phyloP scores from a whole-genome alignment of 2,329 filamentous ascomycete genomes.

The Hymenoscyphus occultus region DNA sequence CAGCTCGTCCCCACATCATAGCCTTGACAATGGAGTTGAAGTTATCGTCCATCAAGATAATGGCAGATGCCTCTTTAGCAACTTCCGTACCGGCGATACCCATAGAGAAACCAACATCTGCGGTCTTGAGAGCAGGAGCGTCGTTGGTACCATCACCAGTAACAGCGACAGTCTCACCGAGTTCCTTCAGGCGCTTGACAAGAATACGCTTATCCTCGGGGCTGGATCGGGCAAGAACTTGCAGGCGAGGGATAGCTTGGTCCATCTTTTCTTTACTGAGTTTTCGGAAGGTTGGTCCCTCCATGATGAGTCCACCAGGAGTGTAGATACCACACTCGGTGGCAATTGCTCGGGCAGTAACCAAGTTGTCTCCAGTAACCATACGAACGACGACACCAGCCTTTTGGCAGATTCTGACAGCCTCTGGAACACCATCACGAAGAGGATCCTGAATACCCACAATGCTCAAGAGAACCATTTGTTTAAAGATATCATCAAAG shows the following conservation, averaged over 20 bases:
- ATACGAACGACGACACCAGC: conserved; percentile 71
- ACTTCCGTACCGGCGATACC: conserved; percentile 65
- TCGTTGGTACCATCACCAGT: conserved; percentile 67
- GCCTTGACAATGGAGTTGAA: conserved; percentile 62
- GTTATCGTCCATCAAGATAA: conserved; percentile 62
- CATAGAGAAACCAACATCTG: conserved; percentile 67
- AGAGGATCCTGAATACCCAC: conserved; percentile 76
- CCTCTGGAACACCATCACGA: conserved; percentile 62
- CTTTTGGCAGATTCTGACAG: conserved; percentile 63
- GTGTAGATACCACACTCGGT: conserved; percentile 63
- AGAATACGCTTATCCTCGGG: conserved; percentile 68
- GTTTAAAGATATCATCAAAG: conserved; percentile 65
- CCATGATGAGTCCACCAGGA: conserved; percentile 60
- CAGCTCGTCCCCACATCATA: conserved; percentile 59
- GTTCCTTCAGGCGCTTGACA: conserved; percentile 60
- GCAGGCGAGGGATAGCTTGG: conserved; percentile 57
- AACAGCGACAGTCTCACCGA: conserved; percentile 65
- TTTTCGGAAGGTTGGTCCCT: conserved; percentile 64
- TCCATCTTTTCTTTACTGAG: conserved; percentile 59
- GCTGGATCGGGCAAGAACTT: conserved; percentile 66
- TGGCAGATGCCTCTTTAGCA: conserved; percentile 59
- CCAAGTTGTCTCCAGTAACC: conserved; percentile 71
- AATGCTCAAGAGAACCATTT: conserved; percentile 71
- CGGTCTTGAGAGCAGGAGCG: conserved; percentile 62
- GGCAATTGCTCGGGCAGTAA: conserved; percentile 71